Conservation (phyloP, 495 filamentous ascomycete genomes). For the Hypoxylon cercidicola region DNA sequence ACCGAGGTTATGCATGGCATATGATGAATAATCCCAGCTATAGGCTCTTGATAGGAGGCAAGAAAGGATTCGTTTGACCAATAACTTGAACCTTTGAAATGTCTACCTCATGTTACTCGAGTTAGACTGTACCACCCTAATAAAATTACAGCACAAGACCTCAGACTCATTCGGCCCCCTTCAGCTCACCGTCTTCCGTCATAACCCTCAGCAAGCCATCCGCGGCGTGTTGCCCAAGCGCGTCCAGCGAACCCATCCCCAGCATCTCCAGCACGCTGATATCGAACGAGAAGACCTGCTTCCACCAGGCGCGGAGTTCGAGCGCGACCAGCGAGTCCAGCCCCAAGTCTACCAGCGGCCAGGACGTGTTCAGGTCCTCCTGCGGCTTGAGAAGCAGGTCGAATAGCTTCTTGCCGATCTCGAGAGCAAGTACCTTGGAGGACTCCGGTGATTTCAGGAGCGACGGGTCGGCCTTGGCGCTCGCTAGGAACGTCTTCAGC, state of each 20-base stretch:
- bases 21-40: too few relatives aligned
- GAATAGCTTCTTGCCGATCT: constrained; percentile 49
- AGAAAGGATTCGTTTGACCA: too few relatives aligned
- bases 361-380: constrained; percentile 52
- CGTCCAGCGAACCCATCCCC: constrained; percentile 31
- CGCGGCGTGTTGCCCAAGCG: constrained; percentile 24
- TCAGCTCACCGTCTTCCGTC: constrained; percentile 21
- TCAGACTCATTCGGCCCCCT: constrained; percentile 13
- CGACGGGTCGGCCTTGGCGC: constrained; percentile 21
- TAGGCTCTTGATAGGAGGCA: too few relatives aligned
- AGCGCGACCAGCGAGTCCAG: constrained; percentile 61
- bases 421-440: constrained; percentile 31
- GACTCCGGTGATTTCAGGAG: constrained; percentile 22
- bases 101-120: neutral
- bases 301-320: constrained; percentile 61
- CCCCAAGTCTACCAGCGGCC: constrained; percentile 47
- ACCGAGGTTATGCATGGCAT: too few relatives aligned
- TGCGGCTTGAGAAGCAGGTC: constrained; percentile 52
- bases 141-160: neutral
- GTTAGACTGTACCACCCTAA: neutral
- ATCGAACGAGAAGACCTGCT: constrained; percentile 46
- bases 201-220: constrained; percentile 7
- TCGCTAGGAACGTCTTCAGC: constrained; percentile 35
- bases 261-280: constrained; percentile 45
- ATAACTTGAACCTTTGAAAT: neutral